Conservation (phyloP, 1,139 yeast genomes). For the Saccharomyces hybrid region DNA sequence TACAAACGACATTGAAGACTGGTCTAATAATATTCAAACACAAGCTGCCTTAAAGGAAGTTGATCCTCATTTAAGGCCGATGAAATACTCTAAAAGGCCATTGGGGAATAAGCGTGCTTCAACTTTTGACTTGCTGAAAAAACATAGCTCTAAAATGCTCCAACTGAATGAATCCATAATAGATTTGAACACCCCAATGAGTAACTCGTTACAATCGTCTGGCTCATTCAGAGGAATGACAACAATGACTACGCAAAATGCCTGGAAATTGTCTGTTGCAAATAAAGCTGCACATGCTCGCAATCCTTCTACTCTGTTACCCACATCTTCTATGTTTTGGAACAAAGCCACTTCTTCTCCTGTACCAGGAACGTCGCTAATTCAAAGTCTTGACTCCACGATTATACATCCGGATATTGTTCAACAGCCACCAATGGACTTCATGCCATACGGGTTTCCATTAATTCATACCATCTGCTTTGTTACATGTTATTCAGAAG, state of each 20-base stretch:
- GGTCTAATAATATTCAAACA: constrained; percentile 55
- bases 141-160: constrained; percentile 20
- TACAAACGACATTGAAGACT: constrained; percentile 61
- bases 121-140: constrained; percentile 24
- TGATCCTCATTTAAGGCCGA: constrained; percentile 34
- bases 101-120: constrained; percentile 8
- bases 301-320: constrained; percentile 4
- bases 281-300: constrained; percentile 9
- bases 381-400: constrained; percentile 56
- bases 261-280: constrained; percentile 12
- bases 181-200: constrained; percentile 1
- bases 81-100: constrained; percentile 12
- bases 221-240: constrained; percentile 25
- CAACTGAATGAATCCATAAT: constrained; percentile 12
- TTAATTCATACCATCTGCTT: constrained; percentile 75
- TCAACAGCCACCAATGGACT: constrained; percentile 83
- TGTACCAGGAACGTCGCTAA: constrained; percentile 9
- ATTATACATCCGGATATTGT: constrained; percentile 65
- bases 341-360: constrained; percentile 5
- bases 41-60: constrained; percentile 53
- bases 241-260: constrained; percentile 33
- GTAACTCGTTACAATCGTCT: constrained; percentile 6
- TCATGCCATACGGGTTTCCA: constrained; percentile 83
- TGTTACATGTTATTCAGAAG: constrained; percentile 94
- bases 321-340: constrained; percentile 10